Evolutionary conservation across 148 eudicot species (phyloP).

Genomic region (Spergularia bocconei): DNA sequence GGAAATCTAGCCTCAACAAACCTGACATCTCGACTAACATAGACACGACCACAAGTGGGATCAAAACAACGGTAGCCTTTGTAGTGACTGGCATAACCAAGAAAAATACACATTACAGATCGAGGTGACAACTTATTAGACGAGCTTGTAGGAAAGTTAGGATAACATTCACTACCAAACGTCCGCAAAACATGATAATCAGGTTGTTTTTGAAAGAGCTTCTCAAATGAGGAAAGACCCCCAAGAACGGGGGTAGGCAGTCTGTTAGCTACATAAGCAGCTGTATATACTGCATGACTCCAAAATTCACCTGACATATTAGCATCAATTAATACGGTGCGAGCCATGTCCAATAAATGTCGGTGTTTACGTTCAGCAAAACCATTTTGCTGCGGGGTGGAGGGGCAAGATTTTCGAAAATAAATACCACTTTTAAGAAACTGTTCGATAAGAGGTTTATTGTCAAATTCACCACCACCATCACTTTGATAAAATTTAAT

Average conservation of each 20-base stretch:
- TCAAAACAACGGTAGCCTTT: conserved; percentile 6
- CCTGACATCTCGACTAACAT: conserved; percentile 2
- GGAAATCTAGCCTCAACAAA: background rate
- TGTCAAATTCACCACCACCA: background rate
- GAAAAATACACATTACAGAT: background rate
- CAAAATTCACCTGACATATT: background rate
- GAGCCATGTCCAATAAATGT: background rate
- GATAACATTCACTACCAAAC: conserved; percentile 3
- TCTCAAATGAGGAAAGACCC: background rate
- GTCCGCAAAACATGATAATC: background rate
- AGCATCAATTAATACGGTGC: background rate
- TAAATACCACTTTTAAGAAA: background rate
- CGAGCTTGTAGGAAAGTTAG: background rate
- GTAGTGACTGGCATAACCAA: background rate
- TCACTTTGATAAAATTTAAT: background rate
- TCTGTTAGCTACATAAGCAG: background rate
- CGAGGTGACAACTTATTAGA: conserved; percentile 4
- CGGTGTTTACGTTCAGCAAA: too few species aligned
- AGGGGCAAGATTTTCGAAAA: conserved; percentile 10
- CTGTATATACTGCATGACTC: background rate
- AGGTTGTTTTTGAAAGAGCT: background rate
- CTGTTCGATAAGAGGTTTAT: background rate
- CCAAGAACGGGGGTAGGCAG: background rate
- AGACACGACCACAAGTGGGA: background rate
- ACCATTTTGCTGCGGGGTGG: background rate